A percentile compares a stretch with the other conserved stretches of the same genome.
These are phyloP conservation scores for Tolypocladium endophyticum DNA, from an alignment of 2,329 filamentous ascomycete species.

Conservation along the genomic window DNA sequence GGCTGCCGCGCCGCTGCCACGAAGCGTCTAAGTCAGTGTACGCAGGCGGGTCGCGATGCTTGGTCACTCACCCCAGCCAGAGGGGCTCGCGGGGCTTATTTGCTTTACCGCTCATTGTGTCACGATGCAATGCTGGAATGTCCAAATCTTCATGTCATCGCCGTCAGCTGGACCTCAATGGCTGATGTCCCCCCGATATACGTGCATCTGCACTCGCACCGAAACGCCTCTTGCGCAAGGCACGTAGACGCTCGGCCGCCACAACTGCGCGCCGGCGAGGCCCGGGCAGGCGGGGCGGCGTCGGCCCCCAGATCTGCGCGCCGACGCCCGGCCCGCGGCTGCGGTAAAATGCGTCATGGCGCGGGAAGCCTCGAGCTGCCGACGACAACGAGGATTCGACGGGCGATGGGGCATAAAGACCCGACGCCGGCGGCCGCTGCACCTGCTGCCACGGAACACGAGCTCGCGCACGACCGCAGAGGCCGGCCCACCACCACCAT, in stretches of 20 bases:
- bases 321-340: background rate
- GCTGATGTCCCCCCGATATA: background rate
- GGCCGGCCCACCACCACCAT: constrained; percentile 30
- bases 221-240: background rate
- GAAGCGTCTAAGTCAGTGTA: background rate
- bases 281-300: background rate
- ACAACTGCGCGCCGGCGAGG: background rate
- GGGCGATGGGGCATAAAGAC: background rate
- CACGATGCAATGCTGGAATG: background rate
- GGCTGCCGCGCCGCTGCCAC: constrained; percentile 28
- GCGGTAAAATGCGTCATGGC: background rate
- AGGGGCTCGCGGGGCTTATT: constrained; percentile 25
- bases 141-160: background rate
- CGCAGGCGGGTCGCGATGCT: background rate
- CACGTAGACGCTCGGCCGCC: background rate
- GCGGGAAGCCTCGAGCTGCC: background rate
- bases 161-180: background rate
- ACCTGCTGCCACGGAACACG: background rate
- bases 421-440: background rate
- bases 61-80: constrained; percentile 28
- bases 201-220: background rate
- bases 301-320: background rate
- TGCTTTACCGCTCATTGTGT: background rate
- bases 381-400: background rate
- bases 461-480: background rate